Evolutionary conservation across 805 yeast species (phyloP).

Genomic region (Myxozyma mucilagina): DNA sequence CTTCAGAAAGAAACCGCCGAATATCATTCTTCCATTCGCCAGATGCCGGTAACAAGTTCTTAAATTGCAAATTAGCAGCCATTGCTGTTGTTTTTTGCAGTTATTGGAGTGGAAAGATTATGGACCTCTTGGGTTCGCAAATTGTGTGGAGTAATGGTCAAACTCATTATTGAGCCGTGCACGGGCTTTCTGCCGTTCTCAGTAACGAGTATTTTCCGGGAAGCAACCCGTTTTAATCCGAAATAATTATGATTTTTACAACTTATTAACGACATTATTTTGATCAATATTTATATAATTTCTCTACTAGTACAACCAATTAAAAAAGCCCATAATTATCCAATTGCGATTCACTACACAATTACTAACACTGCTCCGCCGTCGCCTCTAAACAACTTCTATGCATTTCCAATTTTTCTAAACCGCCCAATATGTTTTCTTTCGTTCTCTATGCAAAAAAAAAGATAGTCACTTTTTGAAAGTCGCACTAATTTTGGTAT

Average conservation of each 20-base stretch:
- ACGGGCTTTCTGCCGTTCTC: not conserved
- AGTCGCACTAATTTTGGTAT: not conserved
- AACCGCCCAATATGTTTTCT: not conserved
- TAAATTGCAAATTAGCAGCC: conserved; percentile 22
- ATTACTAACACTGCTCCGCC: not conserved
- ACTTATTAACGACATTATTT: no score
- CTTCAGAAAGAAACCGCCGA: conserved; percentile 76
- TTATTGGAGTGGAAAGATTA: not conserved
- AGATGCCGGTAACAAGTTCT: conserved; percentile 66
- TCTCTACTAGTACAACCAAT: not conserved
- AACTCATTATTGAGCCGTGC: not conserved
- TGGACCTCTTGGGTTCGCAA: not conserved
- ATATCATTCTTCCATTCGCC: conserved; percentile 83
- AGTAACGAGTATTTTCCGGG: not conserved
- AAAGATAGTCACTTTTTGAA: not conserved
- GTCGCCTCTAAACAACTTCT: not conserved
- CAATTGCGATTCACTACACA: not conserved
- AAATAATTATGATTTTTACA: not conserved
- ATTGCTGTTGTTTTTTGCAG: not conserved
- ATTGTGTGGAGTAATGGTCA: not conserved
- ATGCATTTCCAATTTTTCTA: not conserved
- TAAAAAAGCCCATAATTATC: not conserved
- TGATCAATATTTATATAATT: not conserved
- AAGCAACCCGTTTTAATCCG: not conserved
- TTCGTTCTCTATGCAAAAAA: not conserved